Evolutionary conservation across 306 rosid species (phyloP).

Genomic region (Canavalia gladiata): DNA sequence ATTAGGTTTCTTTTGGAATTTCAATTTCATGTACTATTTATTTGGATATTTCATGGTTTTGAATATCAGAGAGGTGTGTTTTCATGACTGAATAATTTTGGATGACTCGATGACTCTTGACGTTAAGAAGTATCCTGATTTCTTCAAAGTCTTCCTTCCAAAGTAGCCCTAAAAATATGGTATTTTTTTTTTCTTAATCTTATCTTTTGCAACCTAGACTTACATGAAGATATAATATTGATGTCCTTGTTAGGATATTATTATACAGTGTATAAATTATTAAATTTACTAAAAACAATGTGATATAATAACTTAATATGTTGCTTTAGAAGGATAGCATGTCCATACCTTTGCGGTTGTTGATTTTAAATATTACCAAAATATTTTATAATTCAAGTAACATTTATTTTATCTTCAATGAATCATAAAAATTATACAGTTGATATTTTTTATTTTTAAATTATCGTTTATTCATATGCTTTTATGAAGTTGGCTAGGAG

Average conservation of each 20-base stretch:
- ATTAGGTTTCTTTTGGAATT: background rate
- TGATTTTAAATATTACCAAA: background rate
- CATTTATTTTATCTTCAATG: background rate
- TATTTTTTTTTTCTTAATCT: slow-evolving; percentile 12
- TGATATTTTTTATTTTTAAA: background rate
- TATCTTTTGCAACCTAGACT: background rate
- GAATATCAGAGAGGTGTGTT: background rate
- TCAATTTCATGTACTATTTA: slow-evolving; percentile 12
- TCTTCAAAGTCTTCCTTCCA: slow-evolving; percentile 49
- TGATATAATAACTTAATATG: background rate
- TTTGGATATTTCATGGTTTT: slow-evolving; percentile 12
- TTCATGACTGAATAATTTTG: slow-evolving; percentile 4
- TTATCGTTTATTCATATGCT: slow-evolving; percentile 46
- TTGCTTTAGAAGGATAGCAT: background rate
- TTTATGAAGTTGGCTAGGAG: slow-evolving; percentile 10
- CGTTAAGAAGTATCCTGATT: slow-evolving; percentile 28
- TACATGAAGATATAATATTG: background rate
- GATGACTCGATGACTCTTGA: slow-evolving; percentile 14
- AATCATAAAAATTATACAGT: background rate
- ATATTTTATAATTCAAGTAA: background rate
- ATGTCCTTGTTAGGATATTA: slow-evolving; percentile 9
- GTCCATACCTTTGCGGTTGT: background rate
- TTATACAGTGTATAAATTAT: background rate
- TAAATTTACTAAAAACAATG: background rate
- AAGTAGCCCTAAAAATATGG: slow-evolving; percentile 40